Percentiles rank a stretch among this genome's conserved stretches.
phyloP scores from a whole-genome alignment of 208 protist genomes.

The Balamuthia mandrillaris region DNA sequence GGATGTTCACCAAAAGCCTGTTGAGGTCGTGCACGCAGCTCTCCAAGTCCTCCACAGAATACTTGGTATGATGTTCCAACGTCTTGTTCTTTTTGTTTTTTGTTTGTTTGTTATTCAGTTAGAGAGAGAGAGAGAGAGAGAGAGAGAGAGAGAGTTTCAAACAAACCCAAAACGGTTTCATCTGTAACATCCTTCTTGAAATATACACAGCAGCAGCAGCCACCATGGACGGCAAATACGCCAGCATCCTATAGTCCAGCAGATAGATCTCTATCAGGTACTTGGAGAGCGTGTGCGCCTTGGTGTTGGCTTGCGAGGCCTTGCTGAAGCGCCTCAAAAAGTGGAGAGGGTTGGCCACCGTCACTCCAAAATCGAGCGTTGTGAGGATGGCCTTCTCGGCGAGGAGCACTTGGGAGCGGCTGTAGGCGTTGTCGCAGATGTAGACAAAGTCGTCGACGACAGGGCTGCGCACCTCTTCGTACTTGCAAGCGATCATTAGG shows the following conservation, averaged over 20 bases:
- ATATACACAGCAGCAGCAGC: background rate
- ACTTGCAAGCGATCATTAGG: background rate
- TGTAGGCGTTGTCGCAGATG: background rate
- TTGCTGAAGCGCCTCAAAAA: background rate
- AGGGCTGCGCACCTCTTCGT: background rate
- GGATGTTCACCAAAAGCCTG: too few species aligned
- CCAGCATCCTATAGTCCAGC: background rate
- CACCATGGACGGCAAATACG: background rate
- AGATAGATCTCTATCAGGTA: background rate
- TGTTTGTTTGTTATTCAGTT: background rate
- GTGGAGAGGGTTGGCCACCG: background rate
- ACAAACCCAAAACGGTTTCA: background rate
- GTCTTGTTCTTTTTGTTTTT: slow-evolving; percentile 13
- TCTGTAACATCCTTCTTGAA: background rate
- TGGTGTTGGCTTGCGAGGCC: background rate
- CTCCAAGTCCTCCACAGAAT: background rate
- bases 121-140: background rate
- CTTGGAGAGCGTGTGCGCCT: background rate
- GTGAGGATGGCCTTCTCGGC: background rate
- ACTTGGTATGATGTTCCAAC: slow-evolving; percentile 25
- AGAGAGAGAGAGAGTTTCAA: background rate
- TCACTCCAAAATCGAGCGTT: background rate
- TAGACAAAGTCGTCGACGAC: background rate
- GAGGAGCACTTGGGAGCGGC: background rate
- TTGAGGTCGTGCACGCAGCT: background rate